Evolutionary conservation across 1,284 basidiomycete genomes (phyloP).

Genomic region (Leccinum laetum): DNA sequence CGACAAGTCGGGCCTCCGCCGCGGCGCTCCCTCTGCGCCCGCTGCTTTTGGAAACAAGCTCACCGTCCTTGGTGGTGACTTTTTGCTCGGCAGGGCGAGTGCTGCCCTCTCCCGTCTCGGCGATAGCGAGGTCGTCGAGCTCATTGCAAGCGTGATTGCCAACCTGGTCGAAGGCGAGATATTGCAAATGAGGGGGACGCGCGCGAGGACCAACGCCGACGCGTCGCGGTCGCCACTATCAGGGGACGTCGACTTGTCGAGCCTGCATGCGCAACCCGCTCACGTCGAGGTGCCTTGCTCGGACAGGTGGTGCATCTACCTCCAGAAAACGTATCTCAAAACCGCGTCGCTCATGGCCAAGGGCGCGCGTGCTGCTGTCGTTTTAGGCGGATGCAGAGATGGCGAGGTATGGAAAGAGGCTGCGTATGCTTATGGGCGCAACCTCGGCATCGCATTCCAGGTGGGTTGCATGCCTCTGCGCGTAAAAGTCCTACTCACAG

Average conservation of each 20-base stretch:
- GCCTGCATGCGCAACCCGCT: constrained; percentile 20
- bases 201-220: background rate
- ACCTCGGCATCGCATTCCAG: constrained; percentile 94
- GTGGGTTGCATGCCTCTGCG: constrained; percentile 43
- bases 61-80: constrained; percentile 93
- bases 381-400: constrained; percentile 85
- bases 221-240: background rate
- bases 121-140: constrained; percentile 88
- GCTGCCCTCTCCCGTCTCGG: constrained; percentile 88
- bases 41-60: constrained; percentile 95
- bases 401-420: constrained; percentile 89
- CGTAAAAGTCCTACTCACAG: constrained; percentile 1
- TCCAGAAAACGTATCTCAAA: constrained; percentile 96
- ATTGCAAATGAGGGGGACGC: constrained; percentile 70
- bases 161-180: constrained; percentile 98
- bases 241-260: constrained; percentile 20
- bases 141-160: constrained; percentile 90
- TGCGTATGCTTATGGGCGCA: constrained; percentile 91
- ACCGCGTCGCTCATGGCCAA: constrained; percentile 97
- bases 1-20: constrained; percentile 82
- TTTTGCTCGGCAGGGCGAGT: constrained; percentile 90
- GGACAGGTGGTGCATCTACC: constrained; percentile 84
- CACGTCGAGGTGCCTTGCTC: constrained; percentile 14
- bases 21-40: constrained; percentile 85
- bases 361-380: constrained; percentile 84